Evolutionary conservation across 164 flowering plant genomes (phyloP).

Genomic region (Liriodendron chinense): DNA sequence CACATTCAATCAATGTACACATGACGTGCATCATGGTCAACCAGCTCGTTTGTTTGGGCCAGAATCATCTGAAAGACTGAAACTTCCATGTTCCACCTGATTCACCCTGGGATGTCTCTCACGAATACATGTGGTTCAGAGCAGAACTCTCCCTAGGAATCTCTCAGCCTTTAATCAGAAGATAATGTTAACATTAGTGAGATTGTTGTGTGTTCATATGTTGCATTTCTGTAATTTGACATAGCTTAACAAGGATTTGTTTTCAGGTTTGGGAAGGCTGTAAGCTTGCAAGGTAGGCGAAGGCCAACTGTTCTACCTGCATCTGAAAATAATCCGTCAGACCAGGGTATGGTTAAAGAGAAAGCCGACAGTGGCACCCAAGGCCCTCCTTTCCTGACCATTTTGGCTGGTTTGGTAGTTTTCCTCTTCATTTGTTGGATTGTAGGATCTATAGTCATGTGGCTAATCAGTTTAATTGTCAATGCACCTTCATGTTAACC

Average conservation of each 20-base stretch:
- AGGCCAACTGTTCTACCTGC: conserved; percentile 8
- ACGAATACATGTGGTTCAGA: too few species aligned
- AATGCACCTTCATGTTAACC: too few species aligned
- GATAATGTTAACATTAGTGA: background rate
- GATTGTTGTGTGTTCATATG: background rate
- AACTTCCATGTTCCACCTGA: too few species aligned
- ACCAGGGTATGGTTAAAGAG: conserved; percentile 1
- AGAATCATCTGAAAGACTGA: too few species aligned
- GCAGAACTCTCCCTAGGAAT: too few species aligned
- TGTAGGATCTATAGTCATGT: conserved; percentile 16
- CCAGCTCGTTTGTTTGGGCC: too few species aligned
- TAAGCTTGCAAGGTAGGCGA: conserved; percentile 1
- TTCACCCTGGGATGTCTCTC: too few species aligned
- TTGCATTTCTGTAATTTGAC: background rate
- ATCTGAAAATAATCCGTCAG: conserved; percentile 6
- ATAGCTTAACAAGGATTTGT: background rate
- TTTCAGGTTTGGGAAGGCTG: conserved; percentile 13
- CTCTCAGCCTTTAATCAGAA: background rate
- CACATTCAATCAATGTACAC: too few species aligned
- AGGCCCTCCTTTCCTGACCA: conserved; percentile 28
- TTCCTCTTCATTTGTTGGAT: conserved; percentile 17
- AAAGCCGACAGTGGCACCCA: conserved; percentile 9
- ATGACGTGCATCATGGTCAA: too few species aligned
- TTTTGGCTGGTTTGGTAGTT: conserved; percentile 25
- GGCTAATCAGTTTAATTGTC: conserved; percentile 21